Evolutionary conservation across 2,329 filamentous ascomycete species (phyloP).

Genomic region (Paecilomyces fulvus): DNA sequence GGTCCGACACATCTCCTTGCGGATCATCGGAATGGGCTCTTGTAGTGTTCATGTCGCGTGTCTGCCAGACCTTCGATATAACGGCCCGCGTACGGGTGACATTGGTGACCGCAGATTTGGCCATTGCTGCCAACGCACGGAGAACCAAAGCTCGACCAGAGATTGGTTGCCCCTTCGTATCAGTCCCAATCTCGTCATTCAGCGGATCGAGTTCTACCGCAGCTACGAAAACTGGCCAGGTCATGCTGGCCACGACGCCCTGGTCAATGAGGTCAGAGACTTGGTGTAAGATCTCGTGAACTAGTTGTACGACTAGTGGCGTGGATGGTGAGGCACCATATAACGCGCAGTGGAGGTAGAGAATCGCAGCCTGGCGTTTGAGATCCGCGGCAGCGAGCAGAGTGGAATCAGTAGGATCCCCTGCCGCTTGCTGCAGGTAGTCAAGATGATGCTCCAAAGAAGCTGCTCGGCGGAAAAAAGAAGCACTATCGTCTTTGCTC

Average conservation of each 20-base stretch:
- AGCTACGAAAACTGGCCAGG: slow-evolving; percentile 38
- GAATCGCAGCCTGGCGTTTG: slow-evolving; percentile 35
- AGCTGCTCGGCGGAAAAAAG: slow-evolving; percentile 25
- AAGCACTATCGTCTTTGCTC: slow-evolving; percentile 14
- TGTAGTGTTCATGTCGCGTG: slow-evolving; percentile 27
- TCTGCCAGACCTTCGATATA: slow-evolving; percentile 41
- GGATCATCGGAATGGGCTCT: slow-evolving; percentile 9
- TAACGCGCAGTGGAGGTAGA: slow-evolving; percentile 41
- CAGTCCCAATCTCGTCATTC: slow-evolving; percentile 28
- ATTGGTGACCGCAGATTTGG: slow-evolving; percentile 35
- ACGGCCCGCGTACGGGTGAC: slow-evolving; percentile 38
- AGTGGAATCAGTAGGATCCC: not conserved
- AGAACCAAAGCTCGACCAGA: slow-evolving; percentile 33
- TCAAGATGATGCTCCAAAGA: slow-evolving; percentile 26
- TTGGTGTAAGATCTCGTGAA: slow-evolving; percentile 27
- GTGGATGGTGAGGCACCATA: slow-evolving; percentile 36
- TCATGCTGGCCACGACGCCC: slow-evolving; percentile 25
- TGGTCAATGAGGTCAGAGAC: slow-evolving; percentile 26
- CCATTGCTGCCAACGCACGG: slow-evolving; percentile 32
- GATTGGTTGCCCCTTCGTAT: slow-evolving; percentile 11
- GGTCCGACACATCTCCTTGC: slow-evolving; percentile 7
- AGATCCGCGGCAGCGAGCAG: slow-evolving; percentile 33
- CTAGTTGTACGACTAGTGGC: slow-evolving; percentile 22
- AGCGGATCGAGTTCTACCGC: slow-evolving; percentile 34
- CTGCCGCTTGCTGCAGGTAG: not conserved